phyloP scores from a whole-genome alignment of 2,329 filamentous ascomycete species.

The Nannizziopsis barbatae region DNA sequence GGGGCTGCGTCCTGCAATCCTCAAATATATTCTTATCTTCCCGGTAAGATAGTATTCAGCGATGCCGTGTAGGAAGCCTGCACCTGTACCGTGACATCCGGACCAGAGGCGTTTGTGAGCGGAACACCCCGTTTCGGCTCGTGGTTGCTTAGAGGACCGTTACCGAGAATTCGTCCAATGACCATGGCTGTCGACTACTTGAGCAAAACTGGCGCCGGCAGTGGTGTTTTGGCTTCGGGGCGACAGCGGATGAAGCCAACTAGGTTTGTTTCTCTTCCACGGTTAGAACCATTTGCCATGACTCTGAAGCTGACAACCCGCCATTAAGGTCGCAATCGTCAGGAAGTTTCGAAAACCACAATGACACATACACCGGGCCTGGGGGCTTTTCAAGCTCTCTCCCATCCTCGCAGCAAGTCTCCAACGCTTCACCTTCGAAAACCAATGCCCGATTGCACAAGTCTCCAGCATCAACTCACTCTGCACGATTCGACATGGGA shows the following conservation, averaged over 20 bases:
- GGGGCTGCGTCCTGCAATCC: neutral
- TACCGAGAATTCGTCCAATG: neutral
- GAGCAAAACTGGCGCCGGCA: neutral
- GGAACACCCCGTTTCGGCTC: neutral
- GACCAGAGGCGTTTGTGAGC: neutral
- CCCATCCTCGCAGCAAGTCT: neutral
- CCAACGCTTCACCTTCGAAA: conserved; percentile 1
- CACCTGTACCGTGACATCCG: conserved; percentile 1
- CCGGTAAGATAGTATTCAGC: neutral
- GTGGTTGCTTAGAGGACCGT: neutral
- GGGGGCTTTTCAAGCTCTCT: conserved; percentile 5
- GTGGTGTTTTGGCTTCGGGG: neutral
- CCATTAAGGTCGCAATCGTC: conserved; percentile 6
- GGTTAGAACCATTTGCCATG: neutral
- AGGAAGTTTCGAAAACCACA: conserved; percentile 4
- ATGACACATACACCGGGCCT: conserved; percentile 7
- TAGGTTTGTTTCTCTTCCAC: conserved; percentile 9
- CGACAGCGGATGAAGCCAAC: conserved; percentile 5
- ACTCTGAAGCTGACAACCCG: neutral
- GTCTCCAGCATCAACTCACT: conserved; percentile 1
- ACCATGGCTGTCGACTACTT: conserved; percentile 5
- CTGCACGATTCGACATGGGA: conserved; percentile 1
- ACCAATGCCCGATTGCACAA: conserved; percentile 2
- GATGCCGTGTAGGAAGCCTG: conserved; percentile 5
- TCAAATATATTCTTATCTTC: neutral